These are phyloP conservation scores for Platismatia glauca DNA, from an alignment of 495 filamentous ascomycete species.

Conservation along the genomic window DNA sequence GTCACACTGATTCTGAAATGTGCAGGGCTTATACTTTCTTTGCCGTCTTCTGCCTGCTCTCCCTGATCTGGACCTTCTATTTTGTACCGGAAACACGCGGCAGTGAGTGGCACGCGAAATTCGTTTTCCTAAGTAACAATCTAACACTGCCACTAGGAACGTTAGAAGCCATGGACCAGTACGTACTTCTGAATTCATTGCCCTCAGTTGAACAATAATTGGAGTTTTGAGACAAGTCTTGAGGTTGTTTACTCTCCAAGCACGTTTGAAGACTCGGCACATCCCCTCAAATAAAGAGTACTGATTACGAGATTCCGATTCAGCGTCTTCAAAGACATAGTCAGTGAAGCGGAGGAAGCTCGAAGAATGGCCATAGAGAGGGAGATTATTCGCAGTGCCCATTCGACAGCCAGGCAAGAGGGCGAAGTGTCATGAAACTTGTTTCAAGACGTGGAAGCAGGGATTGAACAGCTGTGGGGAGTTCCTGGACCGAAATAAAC, in stretches of 20 bases:
- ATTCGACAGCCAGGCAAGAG: not conserved
- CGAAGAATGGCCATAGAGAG: constrained; percentile 34
- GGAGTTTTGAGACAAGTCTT: not conserved
- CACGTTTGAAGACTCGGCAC: not conserved
- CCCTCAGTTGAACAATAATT: not conserved
- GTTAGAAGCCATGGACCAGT: constrained; percentile 36
- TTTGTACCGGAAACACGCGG: constrained; percentile 53
- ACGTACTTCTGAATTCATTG: not conserved
- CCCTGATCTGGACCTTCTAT: constrained; percentile 43
- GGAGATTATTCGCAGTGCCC: constrained; percentile 24
- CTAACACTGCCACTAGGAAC: constrained; percentile 2
- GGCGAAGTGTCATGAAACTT: not conserved
- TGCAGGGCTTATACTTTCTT: constrained; percentile 34
- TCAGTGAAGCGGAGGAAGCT: constrained; percentile 33
- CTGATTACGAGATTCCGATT: not conserved
- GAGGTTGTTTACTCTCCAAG: not conserved
- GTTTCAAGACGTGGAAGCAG: not conserved
- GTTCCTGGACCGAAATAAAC: not conserved
- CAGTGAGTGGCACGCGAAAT: constrained; percentile 19
- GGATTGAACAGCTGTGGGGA: not conserved
- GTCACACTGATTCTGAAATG: too few species aligned
- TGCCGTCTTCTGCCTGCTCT: constrained; percentile 47
- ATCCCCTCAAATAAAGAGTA: not conserved
- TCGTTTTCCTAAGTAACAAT: not conserved
- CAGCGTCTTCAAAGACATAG: constrained; percentile 39